Conservation (phyloP, 176 grass and related monocot genomes). For the Eleusine indica region DNA sequence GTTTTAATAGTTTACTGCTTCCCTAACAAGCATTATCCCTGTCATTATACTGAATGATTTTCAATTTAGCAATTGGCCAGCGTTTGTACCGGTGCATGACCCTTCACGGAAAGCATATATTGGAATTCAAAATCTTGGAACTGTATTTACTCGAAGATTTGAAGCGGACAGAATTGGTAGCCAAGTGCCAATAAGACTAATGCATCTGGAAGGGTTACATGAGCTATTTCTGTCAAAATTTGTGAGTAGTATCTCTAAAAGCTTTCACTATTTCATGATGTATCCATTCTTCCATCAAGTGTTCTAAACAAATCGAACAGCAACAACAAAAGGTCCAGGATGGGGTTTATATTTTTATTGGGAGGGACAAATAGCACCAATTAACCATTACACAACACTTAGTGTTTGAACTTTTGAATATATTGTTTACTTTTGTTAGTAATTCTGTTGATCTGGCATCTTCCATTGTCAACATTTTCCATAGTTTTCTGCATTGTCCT, state of each 20-base stretch:
- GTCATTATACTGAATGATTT: slow-evolving; percentile 39
- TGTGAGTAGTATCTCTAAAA: slow-evolving; percentile 71
- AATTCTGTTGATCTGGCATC: slow-evolving; percentile 20
- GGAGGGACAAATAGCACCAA: not conserved
- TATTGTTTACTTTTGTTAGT: slow-evolving; percentile 16
- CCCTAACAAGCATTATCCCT: not conserved
- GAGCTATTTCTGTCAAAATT: slow-evolving; percentile 98
- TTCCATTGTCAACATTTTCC: not conserved
- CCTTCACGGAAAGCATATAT: slow-evolving; percentile 94
- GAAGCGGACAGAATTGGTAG: slow-evolving; percentile 96
- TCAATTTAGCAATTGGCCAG: slow-evolving; percentile 84
- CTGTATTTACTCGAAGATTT: slow-evolving; percentile 94
- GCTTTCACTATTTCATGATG: not conserved
- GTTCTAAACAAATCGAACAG: not conserved
- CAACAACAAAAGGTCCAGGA: not conserved
- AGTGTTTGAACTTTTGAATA: slow-evolving; percentile 29
- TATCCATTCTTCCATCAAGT: not conserved
- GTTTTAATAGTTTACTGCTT: slow-evolving; percentile 22
- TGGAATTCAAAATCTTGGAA: slow-evolving; percentile 94
- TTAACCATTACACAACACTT: not conserved
- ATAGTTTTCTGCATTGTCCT: slow-evolving; percentile 22
- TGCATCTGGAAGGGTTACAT: slow-evolving; percentile 98
- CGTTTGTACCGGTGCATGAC: slow-evolving; percentile 94
- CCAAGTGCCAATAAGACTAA: slow-evolving; percentile 87
- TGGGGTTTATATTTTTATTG: not conserved